Percentiles rank a stretch among this genome's conserved stretches.
Evolutionary conservation across 2,329 filamentous ascomycete genomes (phyloP).

Genomic region (Drechslerella stenobrocha): DNA sequence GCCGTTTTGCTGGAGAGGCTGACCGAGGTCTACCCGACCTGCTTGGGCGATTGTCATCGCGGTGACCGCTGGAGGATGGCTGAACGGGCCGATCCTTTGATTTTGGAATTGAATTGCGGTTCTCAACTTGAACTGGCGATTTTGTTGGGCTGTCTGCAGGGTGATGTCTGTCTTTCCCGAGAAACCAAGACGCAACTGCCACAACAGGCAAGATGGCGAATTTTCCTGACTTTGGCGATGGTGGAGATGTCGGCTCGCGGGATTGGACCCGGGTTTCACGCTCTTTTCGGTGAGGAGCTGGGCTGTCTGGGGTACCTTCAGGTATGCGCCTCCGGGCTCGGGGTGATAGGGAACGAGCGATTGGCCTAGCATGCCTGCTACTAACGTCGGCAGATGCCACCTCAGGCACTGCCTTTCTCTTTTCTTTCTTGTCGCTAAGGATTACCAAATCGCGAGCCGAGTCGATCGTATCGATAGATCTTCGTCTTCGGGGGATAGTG

Average conservation of each 20-base stretch:
- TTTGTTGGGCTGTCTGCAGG: background rate
- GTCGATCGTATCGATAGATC: constrained; percentile 27
- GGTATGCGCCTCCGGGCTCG: constrained; percentile 6
- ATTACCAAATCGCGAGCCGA: constrained; percentile 8
- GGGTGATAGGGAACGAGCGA: constrained; percentile 26
- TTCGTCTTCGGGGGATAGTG: constrained; percentile 11
- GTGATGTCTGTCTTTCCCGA: constrained; percentile 8
- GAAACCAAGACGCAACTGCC: constrained; percentile 27
- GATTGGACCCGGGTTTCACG: background rate
- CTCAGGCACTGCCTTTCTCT: background rate
- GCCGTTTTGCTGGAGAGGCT: constrained; percentile 17
- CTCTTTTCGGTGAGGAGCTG: background rate
- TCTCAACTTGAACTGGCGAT: constrained; percentile 1
- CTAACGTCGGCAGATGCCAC: too few species aligned
- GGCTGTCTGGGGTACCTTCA: background rate
- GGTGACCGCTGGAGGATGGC: background rate
- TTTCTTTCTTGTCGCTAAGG: background rate
- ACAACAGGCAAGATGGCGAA: constrained; percentile 14
- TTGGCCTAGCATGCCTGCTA: background rate
- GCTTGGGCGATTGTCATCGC: background rate
- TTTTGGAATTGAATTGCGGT: background rate
- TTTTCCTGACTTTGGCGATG: constrained; percentile 12
- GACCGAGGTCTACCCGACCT: constrained; percentile 14
- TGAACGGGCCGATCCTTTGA: background rate
- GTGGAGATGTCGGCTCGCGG: background rate